phyloP scores from a whole-genome alignment of 2,329 filamentous ascomycete genomes.

The Hypoxylon rubiginosum region DNA sequence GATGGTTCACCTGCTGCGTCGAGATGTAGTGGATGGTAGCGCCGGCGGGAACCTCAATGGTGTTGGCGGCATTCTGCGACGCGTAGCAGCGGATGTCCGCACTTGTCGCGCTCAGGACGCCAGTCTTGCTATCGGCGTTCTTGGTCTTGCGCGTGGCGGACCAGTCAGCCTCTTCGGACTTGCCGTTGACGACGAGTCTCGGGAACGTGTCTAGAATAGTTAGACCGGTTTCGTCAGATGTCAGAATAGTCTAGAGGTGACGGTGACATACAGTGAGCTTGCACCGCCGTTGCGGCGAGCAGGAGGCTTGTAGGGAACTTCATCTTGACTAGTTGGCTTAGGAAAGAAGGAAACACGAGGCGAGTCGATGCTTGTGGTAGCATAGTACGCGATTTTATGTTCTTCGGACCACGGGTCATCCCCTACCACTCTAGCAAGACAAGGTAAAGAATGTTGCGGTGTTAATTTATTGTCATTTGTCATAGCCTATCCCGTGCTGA shows the following conservation, averaged over 20 bases:
- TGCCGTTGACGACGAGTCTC: slow-evolving; percentile 53
- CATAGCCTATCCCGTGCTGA: slow-evolving; percentile 8
- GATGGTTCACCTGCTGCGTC: slow-evolving; percentile 55
- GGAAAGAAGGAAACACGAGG: not conserved
- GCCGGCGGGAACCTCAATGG: slow-evolving; percentile 51
- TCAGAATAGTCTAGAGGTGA: not conserved
- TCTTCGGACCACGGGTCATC: not conserved
- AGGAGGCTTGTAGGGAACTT: slow-evolving; percentile 43
- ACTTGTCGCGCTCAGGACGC: slow-evolving; percentile 51
- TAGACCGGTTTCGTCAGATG: not conserved
- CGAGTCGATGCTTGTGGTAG: not conserved
- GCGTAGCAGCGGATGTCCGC: slow-evolving; percentile 55
- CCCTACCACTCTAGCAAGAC: not conserved
- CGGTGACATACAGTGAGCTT: slow-evolving; percentile 45
- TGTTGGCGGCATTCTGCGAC: slow-evolving; percentile 49
- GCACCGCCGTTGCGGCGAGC: slow-evolving; percentile 39
- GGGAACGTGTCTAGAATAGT: slow-evolving; percentile 54
- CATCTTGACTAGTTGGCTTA: slow-evolving; percentile 32
- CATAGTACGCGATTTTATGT: slow-evolving; percentile 19
- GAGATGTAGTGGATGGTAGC: slow-evolving; percentile 54
- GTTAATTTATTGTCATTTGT: slow-evolving; percentile 27
- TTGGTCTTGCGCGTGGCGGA: slow-evolving; percentile 55
- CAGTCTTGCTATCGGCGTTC: slow-evolving; percentile 54
- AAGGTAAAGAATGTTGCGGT: slow-evolving; percentile 19
- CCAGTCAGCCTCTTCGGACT: slow-evolving; percentile 53